Percentiles rank a stretch among this genome's conserved stretches.
phyloP scores from a whole-genome alignment of 2,329 filamentous ascomycete genomes.

The Diplocarpon mali region DNA sequence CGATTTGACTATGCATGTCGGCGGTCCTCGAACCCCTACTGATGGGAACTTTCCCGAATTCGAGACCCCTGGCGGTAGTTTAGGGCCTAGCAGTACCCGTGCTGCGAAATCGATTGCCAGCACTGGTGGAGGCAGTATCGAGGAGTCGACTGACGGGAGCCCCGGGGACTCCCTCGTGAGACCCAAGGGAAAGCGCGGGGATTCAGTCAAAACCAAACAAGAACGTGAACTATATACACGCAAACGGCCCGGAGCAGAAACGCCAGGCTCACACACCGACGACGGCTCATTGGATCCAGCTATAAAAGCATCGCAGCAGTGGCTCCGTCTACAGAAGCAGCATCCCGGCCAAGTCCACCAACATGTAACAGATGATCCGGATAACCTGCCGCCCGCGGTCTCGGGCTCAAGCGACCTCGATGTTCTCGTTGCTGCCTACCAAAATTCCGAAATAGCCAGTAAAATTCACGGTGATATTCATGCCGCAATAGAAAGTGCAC shows the following conservation, averaged over 20 bases:
- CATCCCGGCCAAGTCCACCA: constrained; percentile 40
- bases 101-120: constrained; percentile 88
- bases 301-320: constrained; percentile 41
- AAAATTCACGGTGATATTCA: constrained; percentile 70
- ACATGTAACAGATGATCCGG: constrained; percentile 58
- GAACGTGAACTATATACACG: constrained; percentile 85
- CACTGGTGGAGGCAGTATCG: constrained; percentile 63
- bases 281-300: constrained; percentile 34
- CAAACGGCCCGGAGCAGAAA: constrained; percentile 54
- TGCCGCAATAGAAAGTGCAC: constrained; percentile 52
- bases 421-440: constrained; percentile 64
- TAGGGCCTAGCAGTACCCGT: constrained; percentile 75
- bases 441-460: constrained; percentile 64
- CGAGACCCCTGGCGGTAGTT: constrained; percentile 54
- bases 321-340: constrained; percentile 47
- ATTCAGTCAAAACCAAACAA: constrained; percentile 77
- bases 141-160: constrained; percentile 46
- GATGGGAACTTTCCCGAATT: constrained; percentile 47
- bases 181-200: constrained; percentile 58
- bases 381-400: constrained; percentile 49
- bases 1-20: constrained; percentile 93
- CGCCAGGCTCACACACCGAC: constrained; percentile 54
- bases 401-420: constrained; percentile 65
- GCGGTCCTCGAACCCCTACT: constrained; percentile 41
- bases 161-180: constrained; percentile 50